Base-by-base conservation (phyloP, 1,139 yeast species). In the Arxiozyma bovina region DNA sequence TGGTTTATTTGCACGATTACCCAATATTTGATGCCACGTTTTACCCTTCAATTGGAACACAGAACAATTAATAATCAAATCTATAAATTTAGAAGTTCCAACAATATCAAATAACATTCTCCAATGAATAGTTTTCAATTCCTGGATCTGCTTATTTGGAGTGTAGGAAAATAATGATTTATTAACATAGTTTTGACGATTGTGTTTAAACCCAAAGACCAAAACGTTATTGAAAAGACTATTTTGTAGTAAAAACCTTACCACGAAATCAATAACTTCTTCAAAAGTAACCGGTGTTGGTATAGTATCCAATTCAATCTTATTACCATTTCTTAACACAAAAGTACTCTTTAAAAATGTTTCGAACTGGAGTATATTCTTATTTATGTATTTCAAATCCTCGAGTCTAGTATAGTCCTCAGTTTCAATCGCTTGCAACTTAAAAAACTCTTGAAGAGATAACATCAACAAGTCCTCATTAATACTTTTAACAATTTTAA, bases 141-240 rank as follows among this genome's bases (percentile, higher is more conserved):
- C 46, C 5, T 62, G 48, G 3, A 61, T 64, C 52, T 57, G 59
- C 1, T 60, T 40, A 52, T 67, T 68, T 2, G 58, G 58, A 11
- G 58, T 57, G 12, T 48, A 53, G 45, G 69, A 64, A 46, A 61
- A 63, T 1, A 66, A 54, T 4, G 53, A 53, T 6, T 60, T 49
- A n/a, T 50, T 50, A 4, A 65, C 59, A 42, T 57, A 51, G 21
- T 57, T 53, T 40, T 54, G 56, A 18, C 55, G 58, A 1, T 62
- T 67, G 18, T 65, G 50, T 27, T 54, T 52, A 50, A 67, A 65
- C 1, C 71, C 70, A 54, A 54, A 60, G 1, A 65, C 54, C 8
- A 70, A 46, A 0, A 68, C 63, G 53, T 67, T 66, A 25, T 58
- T 56, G 3, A 44, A 50, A 11, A 61, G 48, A 8, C 57, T 54